Conservation (phyloP, 1,284 basidiomycete species). For the Melanopsichium pennsylvanicum region DNA sequence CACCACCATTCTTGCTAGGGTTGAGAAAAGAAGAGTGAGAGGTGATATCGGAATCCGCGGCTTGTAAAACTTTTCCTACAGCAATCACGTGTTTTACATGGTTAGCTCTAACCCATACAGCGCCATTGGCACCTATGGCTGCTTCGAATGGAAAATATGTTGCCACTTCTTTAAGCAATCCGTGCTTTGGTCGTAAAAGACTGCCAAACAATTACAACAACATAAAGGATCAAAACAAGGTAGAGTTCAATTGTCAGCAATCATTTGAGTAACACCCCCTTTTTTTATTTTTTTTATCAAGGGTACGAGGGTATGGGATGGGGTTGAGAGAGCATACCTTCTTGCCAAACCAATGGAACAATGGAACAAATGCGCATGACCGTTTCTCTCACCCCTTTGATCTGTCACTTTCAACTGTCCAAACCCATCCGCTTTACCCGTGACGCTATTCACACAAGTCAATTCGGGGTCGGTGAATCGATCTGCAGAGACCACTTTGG, state of each 20-base stretch:
- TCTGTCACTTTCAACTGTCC: slow-evolving; percentile 57
- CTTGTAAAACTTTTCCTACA: slow-evolving; percentile 46
- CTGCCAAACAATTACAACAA: slow-evolving; percentile 4
- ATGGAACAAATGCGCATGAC: slow-evolving; percentile 36
- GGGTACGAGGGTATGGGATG: background rate
- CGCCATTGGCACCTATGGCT: slow-evolving; percentile 60
- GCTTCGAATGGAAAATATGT: slow-evolving; percentile 61
- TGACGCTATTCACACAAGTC: slow-evolving; percentile 58
- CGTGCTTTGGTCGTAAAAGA: slow-evolving; percentile 40
- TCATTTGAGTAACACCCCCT: too few species aligned
- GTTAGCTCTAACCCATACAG: slow-evolving; percentile 54
- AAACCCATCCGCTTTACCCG: slow-evolving; percentile 58
- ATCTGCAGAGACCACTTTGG: slow-evolving; percentile 49
- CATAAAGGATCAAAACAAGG: too few species aligned
- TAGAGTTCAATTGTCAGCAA: too few species aligned
- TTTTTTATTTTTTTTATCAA: too few species aligned
- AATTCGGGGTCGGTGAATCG: slow-evolving; percentile 60
- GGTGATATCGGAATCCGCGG: slow-evolving; percentile 21
- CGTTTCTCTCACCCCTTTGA: slow-evolving; percentile 30
- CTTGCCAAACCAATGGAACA: slow-evolving; percentile 37
- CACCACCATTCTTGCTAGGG: background rate
- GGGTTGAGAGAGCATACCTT: slow-evolving; percentile 24
- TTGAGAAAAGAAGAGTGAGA: background rate
- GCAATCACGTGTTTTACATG: slow-evolving; percentile 50
- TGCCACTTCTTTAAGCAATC: slow-evolving; percentile 46